A percentile compares a stretch with the other conserved stretches of the same genome.
These are phyloP conservation scores for Xylariales sp. DNA, from an alignment of 2,329 filamentous ascomycete genomes.

Conservation along the genomic window DNA sequence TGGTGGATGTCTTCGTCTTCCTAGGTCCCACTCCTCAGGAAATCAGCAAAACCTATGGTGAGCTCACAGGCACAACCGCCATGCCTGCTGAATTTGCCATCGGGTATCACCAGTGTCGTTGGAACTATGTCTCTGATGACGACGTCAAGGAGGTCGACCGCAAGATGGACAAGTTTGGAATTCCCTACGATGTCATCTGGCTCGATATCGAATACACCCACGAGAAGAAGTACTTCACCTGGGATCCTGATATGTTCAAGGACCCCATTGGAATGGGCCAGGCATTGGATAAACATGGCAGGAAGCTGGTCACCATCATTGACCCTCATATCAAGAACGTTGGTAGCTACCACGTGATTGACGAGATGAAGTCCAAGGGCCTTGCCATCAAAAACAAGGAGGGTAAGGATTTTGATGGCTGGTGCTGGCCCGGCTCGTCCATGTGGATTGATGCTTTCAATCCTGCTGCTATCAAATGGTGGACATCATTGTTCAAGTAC, in stretches of 20 bases:
- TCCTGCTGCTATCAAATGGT: slow-evolving; percentile 87
- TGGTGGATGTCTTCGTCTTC: slow-evolving; percentile 91
- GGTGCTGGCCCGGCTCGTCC: slow-evolving; percentile 98
- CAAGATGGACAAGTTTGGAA: slow-evolving; percentile 91
- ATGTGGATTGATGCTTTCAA: slow-evolving; percentile 97
- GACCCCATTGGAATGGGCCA: slow-evolving; percentile 85
- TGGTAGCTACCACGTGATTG: slow-evolving; percentile 68
- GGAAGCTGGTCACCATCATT: slow-evolving; percentile 91
- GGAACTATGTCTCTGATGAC: slow-evolving; percentile 97
- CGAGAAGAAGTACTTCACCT: slow-evolving; percentile 97
- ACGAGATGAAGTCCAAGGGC: slow-evolving; percentile 79
- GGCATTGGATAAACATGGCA: slow-evolving; percentile 76
- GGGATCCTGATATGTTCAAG: slow-evolving; percentile 83
- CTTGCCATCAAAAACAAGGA: slow-evolving; percentile 89
- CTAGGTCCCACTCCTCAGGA: slow-evolving; percentile 83
- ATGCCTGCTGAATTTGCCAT: slow-evolving; percentile 90
- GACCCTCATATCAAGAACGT: slow-evolving; percentile 97
- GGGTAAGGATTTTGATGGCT: slow-evolving; percentile 82
- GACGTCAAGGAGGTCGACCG: slow-evolving; percentile 95
- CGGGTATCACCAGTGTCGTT: slow-evolving; percentile 94
- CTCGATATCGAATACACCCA: slow-evolving; percentile 97
- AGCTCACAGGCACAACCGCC: slow-evolving; percentile 86
- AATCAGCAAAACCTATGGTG: slow-evolving; percentile 75
- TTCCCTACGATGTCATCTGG: slow-evolving; percentile 99
- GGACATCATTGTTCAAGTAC: slow-evolving; percentile 83